phyloP scores from a whole-genome alignment of 495 filamentous ascomycete genomes.

The Schizothecium vesticola region DNA sequence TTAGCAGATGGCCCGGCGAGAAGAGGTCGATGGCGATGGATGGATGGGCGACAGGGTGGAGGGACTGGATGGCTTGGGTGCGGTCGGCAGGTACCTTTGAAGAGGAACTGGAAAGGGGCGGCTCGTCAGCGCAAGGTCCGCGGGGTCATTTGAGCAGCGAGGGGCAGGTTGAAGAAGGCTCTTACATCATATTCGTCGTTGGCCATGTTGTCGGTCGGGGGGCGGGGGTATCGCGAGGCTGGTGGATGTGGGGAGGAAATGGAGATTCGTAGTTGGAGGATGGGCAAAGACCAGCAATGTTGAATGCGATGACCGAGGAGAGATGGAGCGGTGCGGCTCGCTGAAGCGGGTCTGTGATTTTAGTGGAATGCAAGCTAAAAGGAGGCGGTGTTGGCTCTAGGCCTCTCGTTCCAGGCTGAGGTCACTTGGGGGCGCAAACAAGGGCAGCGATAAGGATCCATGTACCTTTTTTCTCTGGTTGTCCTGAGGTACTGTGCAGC shows the following conservation, averaged over 20 bases:
- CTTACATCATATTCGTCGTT: constrained; percentile 99
- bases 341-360: constrained; percentile 24
- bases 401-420: background rate
- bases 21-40: constrained; percentile 7
- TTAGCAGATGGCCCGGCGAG: constrained; percentile 27
- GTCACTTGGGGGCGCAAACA: background rate
- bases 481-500: background rate
- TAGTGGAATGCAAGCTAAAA: constrained; percentile 21
- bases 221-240: constrained; percentile 13
- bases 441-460: constrained; percentile 3
- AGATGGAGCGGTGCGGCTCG: constrained; percentile 30
- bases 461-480: background rate
- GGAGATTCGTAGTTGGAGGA: constrained; percentile 20
- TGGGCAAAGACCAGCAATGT: constrained; percentile 24
- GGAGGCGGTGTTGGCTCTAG: constrained; percentile 14
- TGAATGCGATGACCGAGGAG: constrained; percentile 26
- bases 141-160: constrained; percentile 9
- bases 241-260: constrained; percentile 14
- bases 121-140: constrained; percentile 28
- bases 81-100: constrained; percentile 69
- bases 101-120: constrained; percentile 72
- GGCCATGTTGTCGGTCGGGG: constrained; percentile 61
- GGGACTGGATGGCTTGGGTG: background rate
- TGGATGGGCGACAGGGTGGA: constrained; percentile 11
- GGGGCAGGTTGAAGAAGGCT: constrained; percentile 12